phyloP scores from a whole-genome alignment of 176 grass and related monocot genomes.

The Bromus sterilis region DNA sequence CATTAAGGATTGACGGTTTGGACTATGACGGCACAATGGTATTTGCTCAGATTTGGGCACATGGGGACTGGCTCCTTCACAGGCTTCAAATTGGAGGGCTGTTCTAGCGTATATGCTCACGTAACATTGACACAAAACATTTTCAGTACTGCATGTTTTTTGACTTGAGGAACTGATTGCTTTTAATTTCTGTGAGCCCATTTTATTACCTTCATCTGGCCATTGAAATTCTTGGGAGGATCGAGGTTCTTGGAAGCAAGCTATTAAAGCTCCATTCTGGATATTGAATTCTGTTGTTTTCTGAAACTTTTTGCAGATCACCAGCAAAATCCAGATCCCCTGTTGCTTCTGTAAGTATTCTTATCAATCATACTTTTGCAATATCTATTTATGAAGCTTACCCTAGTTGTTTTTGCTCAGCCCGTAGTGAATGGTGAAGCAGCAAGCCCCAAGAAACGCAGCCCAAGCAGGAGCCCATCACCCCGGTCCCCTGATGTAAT shows the following conservation, averaged over 20 bases:
- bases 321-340: slow-evolving; percentile 35
- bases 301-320: slow-evolving; percentile 58
- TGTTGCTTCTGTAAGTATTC: slow-evolving; percentile 30
- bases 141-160: slow-evolving; percentile 5
- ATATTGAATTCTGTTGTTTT: slow-evolving; percentile 45
- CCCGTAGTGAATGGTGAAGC: slow-evolving; percentile 13
- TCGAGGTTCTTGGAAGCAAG: slow-evolving; percentile 15
- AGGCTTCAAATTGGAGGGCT: neutral
- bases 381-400: neutral
- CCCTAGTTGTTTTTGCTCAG: neutral
- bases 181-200: slow-evolving; percentile 8
- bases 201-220: slow-evolving; percentile 5
- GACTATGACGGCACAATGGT: neutral
- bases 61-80: neutral
- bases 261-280: slow-evolving; percentile 31
- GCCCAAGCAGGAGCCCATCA: slow-evolving; percentile 27
- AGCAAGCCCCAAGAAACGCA: slow-evolving; percentile 25
- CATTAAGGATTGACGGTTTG: slow-evolving; percentile 25
- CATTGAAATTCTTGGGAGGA: slow-evolving; percentile 12
- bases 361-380: neutral
- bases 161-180: neutral
- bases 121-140: neutral
- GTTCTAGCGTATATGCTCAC: neutral
- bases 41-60: slow-evolving; percentile 5
- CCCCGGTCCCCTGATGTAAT: slow-evolving; percentile 37